Conservation (phyloP, 257 asterid species). For the Cordia subcordata region DNA sequence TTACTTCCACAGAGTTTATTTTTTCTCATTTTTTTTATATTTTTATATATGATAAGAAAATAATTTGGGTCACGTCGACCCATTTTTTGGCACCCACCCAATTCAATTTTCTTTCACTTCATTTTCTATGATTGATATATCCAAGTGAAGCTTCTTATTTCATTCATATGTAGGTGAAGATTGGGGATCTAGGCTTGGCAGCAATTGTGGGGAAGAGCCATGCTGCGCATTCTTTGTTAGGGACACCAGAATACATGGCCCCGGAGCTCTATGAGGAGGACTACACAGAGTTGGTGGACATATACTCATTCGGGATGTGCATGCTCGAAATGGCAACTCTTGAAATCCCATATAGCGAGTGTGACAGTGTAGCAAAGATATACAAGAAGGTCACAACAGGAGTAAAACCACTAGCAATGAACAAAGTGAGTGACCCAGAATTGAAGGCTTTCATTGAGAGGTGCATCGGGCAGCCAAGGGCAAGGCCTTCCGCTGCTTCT, state of each 20-base stretch:
- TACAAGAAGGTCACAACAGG: constrained; percentile 28
- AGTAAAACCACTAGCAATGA: constrained; percentile 24
- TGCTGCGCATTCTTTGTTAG: constrained; percentile 26
- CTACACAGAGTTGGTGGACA: constrained; percentile 28
- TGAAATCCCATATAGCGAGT: constrained; percentile 29
- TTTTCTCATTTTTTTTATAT: too few relatives aligned
- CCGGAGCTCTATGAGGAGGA: constrained; percentile 31
- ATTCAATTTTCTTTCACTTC: background rate
- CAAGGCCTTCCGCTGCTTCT: constrained; percentile 25
- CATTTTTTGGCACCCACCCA: too few relatives aligned
- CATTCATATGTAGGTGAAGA: constrained; percentile 18
- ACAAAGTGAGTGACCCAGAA: constrained; percentile 21
- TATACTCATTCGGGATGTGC: constrained; percentile 30
- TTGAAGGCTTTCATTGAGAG: constrained; percentile 23
- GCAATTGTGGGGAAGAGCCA: constrained; percentile 29
- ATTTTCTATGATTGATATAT: background rate
- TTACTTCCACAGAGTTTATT: too few relatives aligned
- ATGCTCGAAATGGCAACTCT: constrained; percentile 29
- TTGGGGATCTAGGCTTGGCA: constrained; percentile 33
- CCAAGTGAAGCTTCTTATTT: background rate
- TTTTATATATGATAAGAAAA: too few relatives aligned
- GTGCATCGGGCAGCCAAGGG: constrained; percentile 28
- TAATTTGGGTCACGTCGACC: too few relatives aligned
- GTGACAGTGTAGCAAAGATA: constrained; percentile 25
- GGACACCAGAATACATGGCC: constrained; percentile 33